A percentile compares a stretch with the other conserved stretches of the same genome.
phyloP scores from a whole-genome alignment of 192 early-diverging fungal genomes.

The Globomyces pollinis-pini region DNA sequence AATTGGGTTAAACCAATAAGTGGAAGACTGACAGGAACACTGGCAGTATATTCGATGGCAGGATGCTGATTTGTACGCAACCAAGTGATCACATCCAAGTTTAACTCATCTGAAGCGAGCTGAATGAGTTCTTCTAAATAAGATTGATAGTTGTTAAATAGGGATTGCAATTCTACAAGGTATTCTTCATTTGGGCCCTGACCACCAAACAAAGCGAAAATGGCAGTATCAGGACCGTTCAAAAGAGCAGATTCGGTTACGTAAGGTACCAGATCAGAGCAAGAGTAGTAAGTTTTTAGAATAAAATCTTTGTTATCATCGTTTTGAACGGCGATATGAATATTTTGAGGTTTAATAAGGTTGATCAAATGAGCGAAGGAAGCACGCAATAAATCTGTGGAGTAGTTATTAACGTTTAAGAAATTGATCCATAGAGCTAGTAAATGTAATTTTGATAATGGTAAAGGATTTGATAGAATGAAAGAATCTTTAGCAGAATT shows the following conservation, averaged over 20 bases:
- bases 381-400: too few relatives aligned
- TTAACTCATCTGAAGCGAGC: slow-evolving; percentile 21
- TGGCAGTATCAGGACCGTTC: neutral
- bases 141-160: slow-evolving; percentile 70
- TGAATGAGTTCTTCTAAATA: slow-evolving; percentile 68
- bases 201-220: slow-evolving; percentile 87
- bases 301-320: neutral
- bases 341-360: neutral
- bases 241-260: neutral
- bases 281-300: neutral
- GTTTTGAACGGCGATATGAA: neutral
- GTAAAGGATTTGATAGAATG: too few relatives aligned
- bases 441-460: too few relatives aligned
- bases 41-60: slow-evolving; percentile 68
- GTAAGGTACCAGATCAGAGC: neutral
- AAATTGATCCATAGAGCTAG: too few relatives aligned
- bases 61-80: slow-evolving; percentile 71
- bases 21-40: slow-evolving; percentile 73
- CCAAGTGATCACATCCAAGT: slow-evolving; percentile 71
- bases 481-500: too few relatives aligned
- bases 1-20: slow-evolving; percentile 89
- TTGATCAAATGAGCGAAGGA: too few relatives aligned
- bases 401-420: too few relatives aligned
- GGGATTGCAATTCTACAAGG: slow-evolving; percentile 80
- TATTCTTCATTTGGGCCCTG: slow-evolving; percentile 93